phyloP scores from a whole-genome alignment of 306 rosid genomes.

The Cicer chorassanicum region DNA sequence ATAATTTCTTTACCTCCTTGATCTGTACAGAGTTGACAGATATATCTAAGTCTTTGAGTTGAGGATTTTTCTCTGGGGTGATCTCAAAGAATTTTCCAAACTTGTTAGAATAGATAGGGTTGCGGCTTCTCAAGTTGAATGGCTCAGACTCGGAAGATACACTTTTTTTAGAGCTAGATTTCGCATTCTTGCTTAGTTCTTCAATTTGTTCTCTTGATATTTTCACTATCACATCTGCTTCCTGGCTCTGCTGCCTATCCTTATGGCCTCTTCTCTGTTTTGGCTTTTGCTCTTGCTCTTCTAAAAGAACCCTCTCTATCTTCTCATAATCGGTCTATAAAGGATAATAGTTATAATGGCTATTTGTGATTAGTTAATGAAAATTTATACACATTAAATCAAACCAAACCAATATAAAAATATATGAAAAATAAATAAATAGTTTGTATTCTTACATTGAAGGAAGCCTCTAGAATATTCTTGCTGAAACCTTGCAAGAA shows the following conservation, averaged over 20 bases:
- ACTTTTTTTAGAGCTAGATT: slow-evolving; percentile 8
- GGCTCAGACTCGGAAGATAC: slow-evolving; percentile 1
- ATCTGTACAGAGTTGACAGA: background rate
- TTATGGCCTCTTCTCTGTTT: background rate
- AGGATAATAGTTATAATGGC: background rate
- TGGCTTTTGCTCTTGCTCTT: background rate
- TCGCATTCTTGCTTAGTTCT: slow-evolving; percentile 28
- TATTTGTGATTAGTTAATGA: background rate
- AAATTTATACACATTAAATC: background rate
- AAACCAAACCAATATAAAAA: background rate
- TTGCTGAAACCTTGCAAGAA: slow-evolving; percentile 37
- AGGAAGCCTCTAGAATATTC: slow-evolving; percentile 38
- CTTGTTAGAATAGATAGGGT: slow-evolving; percentile 34
- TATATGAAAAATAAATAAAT: too few species aligned
- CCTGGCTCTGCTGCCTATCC: slow-evolving; percentile 5
- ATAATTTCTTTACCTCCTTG: slow-evolving; percentile 1
- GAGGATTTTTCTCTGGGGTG: slow-evolving; percentile 7
- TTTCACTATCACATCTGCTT: slow-evolving; percentile 37
- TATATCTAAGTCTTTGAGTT: slow-evolving; percentile 29
- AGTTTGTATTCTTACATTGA: slow-evolving; percentile 34
- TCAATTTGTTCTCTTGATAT: slow-evolving; percentile 34
- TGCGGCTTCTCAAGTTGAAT: slow-evolving; percentile 35
- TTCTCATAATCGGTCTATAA: slow-evolving; percentile 32
- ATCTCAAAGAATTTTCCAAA: slow-evolving; percentile 43
- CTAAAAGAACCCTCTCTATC: slow-evolving; percentile 37